phyloP scores from a whole-genome alignment of 768 basidiomycete species.

The Pilatotrama ljubarskyi region DNA sequence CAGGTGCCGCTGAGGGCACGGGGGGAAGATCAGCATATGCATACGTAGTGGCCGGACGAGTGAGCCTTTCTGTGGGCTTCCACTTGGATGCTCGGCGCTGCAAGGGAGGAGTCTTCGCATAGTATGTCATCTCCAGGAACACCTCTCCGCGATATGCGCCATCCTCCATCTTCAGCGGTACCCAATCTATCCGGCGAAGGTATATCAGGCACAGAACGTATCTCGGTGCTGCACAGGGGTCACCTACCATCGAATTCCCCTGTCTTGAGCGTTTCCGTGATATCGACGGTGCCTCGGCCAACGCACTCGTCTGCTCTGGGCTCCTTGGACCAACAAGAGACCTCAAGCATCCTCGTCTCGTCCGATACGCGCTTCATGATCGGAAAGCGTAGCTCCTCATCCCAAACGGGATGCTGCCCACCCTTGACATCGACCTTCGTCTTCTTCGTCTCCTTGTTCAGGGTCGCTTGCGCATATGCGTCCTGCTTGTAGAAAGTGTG shows the following conservation, averaged over 20 bases:
- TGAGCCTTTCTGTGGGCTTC: slow-evolving; percentile 29
- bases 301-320: slow-evolving; percentile 67
- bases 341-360: slow-evolving; percentile 61
- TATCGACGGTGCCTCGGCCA: slow-evolving; percentile 74
- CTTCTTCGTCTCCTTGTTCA: slow-evolving; percentile 62
- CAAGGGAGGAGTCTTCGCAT: slow-evolving; percentile 59
- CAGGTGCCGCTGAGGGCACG: not conserved
- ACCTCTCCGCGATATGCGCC: slow-evolving; percentile 73
- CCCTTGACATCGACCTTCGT: slow-evolving; percentile 80
- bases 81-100: slow-evolving; percentile 35
- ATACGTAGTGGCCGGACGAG: slow-evolving; percentile 12
- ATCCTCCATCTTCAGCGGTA: slow-evolving; percentile 56
- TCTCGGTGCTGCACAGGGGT: not conserved
- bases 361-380: slow-evolving; percentile 57
- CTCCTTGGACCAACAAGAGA: slow-evolving; percentile 84
- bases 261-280: slow-evolving; percentile 74
- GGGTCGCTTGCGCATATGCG: slow-evolving; percentile 68
- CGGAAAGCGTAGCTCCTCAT: slow-evolving; percentile 78
- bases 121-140: slow-evolving; percentile 94
- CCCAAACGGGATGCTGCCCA: slow-evolving; percentile 94
- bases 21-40: not conserved
- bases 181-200: slow-evolving; percentile 58
- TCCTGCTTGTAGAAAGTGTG: slow-evolving; percentile 91
- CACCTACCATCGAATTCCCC: slow-evolving; percentile 90
- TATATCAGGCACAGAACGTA: slow-evolving; percentile 55